phyloP scores from a whole-genome alignment of 2,329 filamentous ascomycete species.

The Penicillium sp. region DNA sequence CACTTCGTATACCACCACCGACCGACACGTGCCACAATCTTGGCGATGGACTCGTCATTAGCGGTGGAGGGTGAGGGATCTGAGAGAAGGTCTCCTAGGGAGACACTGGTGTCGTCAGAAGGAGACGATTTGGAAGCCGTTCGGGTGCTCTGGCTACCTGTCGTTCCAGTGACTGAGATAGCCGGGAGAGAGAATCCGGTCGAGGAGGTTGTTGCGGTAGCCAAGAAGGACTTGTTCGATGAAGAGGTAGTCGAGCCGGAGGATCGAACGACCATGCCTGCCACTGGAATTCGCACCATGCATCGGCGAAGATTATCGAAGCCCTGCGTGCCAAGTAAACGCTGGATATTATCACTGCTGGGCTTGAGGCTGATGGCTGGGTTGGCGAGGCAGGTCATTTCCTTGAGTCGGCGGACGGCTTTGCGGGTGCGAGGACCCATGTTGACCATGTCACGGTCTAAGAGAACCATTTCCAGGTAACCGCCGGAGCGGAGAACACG shows the following conservation, averaged over 20 bases:
- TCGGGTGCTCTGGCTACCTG: conserved; percentile 14
- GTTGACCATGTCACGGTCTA: conserved; percentile 54
- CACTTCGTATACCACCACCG: conserved; percentile 96
- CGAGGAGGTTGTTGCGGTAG: conserved; percentile 24
- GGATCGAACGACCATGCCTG: conserved; percentile 45
- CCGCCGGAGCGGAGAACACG: conserved; percentile 51
- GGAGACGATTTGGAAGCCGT: conserved; percentile 29
- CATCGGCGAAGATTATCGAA: conserved; percentile 53
- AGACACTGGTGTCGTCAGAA: conserved; percentile 42
- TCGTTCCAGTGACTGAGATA: conserved; percentile 23
- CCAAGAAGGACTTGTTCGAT: conserved; percentile 36
- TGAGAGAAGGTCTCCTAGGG: conserved; percentile 70
- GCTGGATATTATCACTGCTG: conserved; percentile 50
- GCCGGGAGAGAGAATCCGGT: conserved; percentile 25
- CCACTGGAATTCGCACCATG: conserved; percentile 51
- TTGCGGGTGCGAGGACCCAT: conserved; percentile 50
- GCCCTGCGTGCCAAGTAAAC: conserved; percentile 45
- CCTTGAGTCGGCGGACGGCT: conserved; percentile 48
- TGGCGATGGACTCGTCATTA: conserved; percentile 83
- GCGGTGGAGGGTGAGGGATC: conserved; percentile 67
- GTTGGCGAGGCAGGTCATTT: conserved; percentile 45
- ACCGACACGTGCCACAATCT: conserved; percentile 87
- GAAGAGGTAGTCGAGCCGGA: conserved; percentile 42
- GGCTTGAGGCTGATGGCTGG: conserved; percentile 48
- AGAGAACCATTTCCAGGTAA: conserved; percentile 50